Evolutionary conservation across 2,329 filamentous ascomycete species (phyloP).

Genomic region (Bertia moriformis): DNA sequence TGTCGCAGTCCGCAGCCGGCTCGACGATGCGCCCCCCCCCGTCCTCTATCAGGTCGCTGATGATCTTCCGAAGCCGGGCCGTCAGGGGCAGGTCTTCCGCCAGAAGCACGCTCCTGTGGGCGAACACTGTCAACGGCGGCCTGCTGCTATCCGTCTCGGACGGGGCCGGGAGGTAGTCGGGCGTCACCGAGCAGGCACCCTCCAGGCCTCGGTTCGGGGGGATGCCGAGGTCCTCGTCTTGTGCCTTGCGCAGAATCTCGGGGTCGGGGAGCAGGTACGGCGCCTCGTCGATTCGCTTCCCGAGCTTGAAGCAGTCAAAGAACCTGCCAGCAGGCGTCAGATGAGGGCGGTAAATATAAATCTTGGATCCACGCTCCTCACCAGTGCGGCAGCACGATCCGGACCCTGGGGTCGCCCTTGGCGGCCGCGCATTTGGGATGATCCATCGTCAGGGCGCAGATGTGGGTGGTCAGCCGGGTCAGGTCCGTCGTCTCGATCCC

Average conservation of each 20-base stretch:
- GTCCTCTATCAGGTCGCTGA: constrained; percentile 55
- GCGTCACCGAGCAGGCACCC: constrained; percentile 44
- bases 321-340: too few species aligned
- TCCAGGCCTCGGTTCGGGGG: constrained; percentile 45
- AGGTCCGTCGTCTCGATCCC: constrained; percentile 64
- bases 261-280: constrained; percentile 80
- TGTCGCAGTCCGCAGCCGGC: constrained; percentile 56
- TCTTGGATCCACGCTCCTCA: constrained; percentile 26
- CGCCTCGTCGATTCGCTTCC: constrained; percentile 74
- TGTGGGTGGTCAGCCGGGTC: constrained; percentile 67
- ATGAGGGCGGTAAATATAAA: neutral
- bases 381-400: constrained; percentile 89
- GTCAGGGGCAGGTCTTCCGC: constrained; percentile 63
- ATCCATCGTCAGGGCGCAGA: constrained; percentile 68
- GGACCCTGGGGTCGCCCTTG: constrained; percentile 57
- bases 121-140: constrained; percentile 58
- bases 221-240: constrained; percentile 39
- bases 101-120: constrained; percentile 63
- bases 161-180: too few species aligned
- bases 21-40: constrained; percentile 59
- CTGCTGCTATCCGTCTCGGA: constrained; percentile 24
- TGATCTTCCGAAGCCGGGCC: constrained; percentile 46
- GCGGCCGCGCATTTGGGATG: constrained; percentile 56
- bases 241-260: constrained; percentile 54
- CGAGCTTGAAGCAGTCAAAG: constrained; percentile 86